These are phyloP conservation scores for Fusarium proliferatum DNA, from an alignment of 2,329 filamentous ascomycete genomes.

Conservation along the genomic window DNA sequence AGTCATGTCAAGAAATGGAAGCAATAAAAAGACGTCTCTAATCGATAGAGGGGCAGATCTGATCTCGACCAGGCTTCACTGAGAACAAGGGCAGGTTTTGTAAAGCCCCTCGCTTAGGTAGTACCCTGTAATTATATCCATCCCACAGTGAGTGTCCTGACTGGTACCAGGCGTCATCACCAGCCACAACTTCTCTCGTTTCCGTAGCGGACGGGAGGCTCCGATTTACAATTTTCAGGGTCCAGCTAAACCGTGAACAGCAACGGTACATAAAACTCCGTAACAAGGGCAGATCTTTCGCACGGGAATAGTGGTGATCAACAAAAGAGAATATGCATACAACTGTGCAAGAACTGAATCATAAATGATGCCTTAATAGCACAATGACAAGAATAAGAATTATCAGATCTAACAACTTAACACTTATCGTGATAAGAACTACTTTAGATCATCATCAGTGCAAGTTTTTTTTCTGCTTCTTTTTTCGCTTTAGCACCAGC, in stretches of 20 bases:
- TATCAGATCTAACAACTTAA: not conserved
- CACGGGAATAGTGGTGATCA: not conserved
- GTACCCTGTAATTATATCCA: not conserved
- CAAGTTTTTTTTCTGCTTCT: slow-evolving; percentile 7
- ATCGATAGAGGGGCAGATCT: slow-evolving; percentile 31
- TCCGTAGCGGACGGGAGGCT: slow-evolving; percentile 16
- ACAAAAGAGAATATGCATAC: not conserved
- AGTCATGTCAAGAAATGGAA: slow-evolving; percentile 1
- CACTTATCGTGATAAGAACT: not conserved
- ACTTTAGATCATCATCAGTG: not conserved
- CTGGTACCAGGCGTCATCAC: slow-evolving; percentile 17
- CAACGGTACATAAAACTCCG: not conserved
- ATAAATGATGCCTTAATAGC: not conserved
- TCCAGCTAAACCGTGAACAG: slow-evolving; percentile 26
- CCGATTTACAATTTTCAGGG: slow-evolving; percentile 25
- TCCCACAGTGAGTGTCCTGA: not conserved
- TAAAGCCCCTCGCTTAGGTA: slow-evolving; percentile 31
- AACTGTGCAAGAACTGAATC: not conserved
- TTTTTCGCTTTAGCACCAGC: slow-evolving; percentile 1
- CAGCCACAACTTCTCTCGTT: slow-evolving; percentile 22
- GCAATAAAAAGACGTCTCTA: slow-evolving; percentile 10
- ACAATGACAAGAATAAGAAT: not conserved
- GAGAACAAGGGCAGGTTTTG: slow-evolving; percentile 16
- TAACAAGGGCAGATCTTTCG: not conserved
- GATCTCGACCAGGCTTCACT: not conserved